These are phyloP conservation scores for Nepenthes mirabilis DNA, from an alignment of 148 eudicot genomes.

Conservation along the genomic window DNA sequence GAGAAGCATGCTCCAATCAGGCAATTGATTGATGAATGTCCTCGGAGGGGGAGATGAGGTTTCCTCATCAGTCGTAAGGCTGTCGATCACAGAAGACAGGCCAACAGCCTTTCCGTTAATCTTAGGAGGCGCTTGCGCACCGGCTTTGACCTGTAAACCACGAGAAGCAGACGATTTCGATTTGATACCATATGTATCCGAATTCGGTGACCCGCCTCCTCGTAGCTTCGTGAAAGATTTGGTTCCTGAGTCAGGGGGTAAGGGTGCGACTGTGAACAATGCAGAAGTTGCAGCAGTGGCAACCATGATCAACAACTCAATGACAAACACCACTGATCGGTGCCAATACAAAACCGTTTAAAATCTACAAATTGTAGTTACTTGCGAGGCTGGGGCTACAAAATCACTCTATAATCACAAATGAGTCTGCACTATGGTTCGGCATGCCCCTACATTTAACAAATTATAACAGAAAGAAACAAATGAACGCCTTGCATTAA, in stretches of 20 bases:
- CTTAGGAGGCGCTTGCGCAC: conserved; percentile 79
- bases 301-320: conserved; percentile 37
- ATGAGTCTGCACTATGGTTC: too few species aligned
- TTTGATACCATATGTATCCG: conserved; percentile 48
- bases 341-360: too few species aligned
- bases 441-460: too few species aligned
- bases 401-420: too few species aligned
- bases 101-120: conserved; percentile 65
- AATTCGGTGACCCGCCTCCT: conserved; percentile 30
- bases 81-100: conserved; percentile 21
- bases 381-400: too few species aligned
- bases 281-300: conserved; percentile 73
- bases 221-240: conserved; percentile 36
- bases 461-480: too few species aligned
- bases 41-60: conserved; percentile 49
- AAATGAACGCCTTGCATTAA: too few species aligned
- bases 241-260: conserved; percentile 35
- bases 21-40: conserved; percentile 87
- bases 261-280: conserved; percentile 41
- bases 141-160: conserved; percentile 55
- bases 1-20: conserved; percentile 99
- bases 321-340: too few species aligned
- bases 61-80: conserved; percentile 31
- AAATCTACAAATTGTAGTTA: too few species aligned
- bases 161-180: conserved; percentile 37